phyloP scores from a whole-genome alignment of 805 yeast genomes.

The Debaryomyces hansenii region DNA sequence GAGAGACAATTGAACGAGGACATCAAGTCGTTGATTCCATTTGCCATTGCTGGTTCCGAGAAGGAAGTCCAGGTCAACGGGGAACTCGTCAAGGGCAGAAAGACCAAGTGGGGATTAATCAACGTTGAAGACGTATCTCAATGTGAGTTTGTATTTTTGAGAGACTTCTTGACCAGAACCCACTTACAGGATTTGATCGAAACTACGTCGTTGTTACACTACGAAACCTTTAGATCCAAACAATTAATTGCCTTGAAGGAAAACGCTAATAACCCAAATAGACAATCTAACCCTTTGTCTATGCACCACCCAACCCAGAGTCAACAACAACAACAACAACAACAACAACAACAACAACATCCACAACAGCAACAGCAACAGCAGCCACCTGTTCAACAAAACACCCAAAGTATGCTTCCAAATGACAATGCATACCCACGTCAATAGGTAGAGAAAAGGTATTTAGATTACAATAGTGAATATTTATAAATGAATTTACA shows the following conservation, averaged over 20 bases:
- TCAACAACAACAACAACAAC: neutral
- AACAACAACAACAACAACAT: neutral
- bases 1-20: conserved; percentile 73
- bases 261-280: conserved; percentile 59
- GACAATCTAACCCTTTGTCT: conserved; percentile 25
- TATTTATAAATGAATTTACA: neutral
- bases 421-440: conserved; percentile 6
- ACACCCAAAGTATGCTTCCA: neutral
- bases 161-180: conserved; percentile 93
- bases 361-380: neutral
- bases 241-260: conserved; percentile 93
- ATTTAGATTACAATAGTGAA: neutral
- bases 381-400: too few species aligned
- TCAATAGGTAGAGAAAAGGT: neutral
- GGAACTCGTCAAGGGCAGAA: conserved; percentile 81
- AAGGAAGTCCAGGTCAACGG: conserved; percentile 74
- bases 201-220: conserved; percentile 82
- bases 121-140: conserved; percentile 93
- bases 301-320: neutral
- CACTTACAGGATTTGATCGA: conserved; percentile 96
- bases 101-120: conserved; percentile 91
- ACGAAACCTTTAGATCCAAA: conserved; percentile 90
- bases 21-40: conserved; percentile 76
- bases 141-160: conserved; percentile 91
- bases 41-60: conserved; percentile 93